These are phyloP conservation scores for Blastobotrys serpentis DNA, from an alignment of 1,139 yeast species.

Conservation along the genomic window DNA sequence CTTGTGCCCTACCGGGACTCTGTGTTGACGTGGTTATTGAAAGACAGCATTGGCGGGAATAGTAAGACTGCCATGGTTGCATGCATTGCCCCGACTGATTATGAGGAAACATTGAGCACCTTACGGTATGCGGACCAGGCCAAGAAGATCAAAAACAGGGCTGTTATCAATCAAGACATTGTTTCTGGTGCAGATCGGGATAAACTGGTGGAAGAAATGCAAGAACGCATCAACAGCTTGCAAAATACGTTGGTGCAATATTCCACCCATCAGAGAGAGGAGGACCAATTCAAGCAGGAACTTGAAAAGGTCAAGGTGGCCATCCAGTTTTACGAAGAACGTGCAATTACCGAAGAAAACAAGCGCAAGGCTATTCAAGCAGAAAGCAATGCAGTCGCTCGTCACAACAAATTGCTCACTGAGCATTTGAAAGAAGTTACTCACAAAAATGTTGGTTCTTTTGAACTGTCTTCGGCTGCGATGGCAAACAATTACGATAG, in stretches of 20 bases:
- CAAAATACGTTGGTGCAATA: constrained; percentile 35
- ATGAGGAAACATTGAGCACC: constrained; percentile 72
- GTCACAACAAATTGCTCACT: constrained; percentile 37
- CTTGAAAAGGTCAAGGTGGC: constrained; percentile 38
- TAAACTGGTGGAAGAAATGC: constrained; percentile 42
- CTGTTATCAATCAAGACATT: constrained; percentile 50
- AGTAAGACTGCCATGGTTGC: constrained; percentile 75
- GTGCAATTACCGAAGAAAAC: constrained; percentile 40
- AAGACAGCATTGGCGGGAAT: constrained; percentile 72
- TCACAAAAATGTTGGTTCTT: constrained; percentile 26
- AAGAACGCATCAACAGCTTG: constrained; percentile 41
- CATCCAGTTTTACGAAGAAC: constrained; percentile 46
- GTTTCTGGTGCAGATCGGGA: constrained; percentile 42
- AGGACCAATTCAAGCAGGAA: constrained; percentile 33
- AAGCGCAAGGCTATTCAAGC: constrained; percentile 38
- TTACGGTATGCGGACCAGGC: constrained; percentile 75
- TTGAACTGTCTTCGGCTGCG: background rate
- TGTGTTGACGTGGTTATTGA: constrained; percentile 64
- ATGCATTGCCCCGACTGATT: constrained; percentile 71
- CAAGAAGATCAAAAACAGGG: constrained; percentile 63
- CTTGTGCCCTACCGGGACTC: constrained; percentile 74
- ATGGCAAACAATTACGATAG: constrained; percentile 17
- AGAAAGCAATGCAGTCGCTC: constrained; percentile 34
- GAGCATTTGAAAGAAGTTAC: constrained; percentile 39
- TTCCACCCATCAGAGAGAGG: constrained; percentile 29